Percentiles rank a stretch among this genome's conserved stretches.
phyloP scores from a whole-genome alignment of 2,329 filamentous ascomycete species.

The Dactylellina drechsleri region DNA sequence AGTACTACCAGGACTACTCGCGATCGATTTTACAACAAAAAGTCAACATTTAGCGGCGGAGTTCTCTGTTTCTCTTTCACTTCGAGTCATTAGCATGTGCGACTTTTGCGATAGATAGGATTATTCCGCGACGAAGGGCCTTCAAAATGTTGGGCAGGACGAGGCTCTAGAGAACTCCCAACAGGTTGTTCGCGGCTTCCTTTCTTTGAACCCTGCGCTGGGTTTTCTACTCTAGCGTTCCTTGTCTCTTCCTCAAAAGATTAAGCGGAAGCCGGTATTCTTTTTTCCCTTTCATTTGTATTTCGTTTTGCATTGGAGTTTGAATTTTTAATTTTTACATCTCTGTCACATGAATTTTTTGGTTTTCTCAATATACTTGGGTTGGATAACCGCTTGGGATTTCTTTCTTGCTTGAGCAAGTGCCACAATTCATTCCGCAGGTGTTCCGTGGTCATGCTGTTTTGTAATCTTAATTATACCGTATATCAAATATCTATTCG shows the following conservation, averaged over 20 bases:
- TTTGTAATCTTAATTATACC: background rate
- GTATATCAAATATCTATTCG: constrained; percentile 1
- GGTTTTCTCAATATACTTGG: constrained; percentile 15
- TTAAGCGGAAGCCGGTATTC: constrained; percentile 34
- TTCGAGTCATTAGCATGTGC: constrained; percentile 20
- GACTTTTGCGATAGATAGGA: constrained; percentile 6
- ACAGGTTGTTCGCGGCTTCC: constrained; percentile 41
- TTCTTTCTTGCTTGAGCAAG: constrained; percentile 17
- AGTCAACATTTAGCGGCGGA: constrained; percentile 40
- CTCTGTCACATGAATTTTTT: constrained; percentile 28
- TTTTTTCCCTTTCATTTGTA: constrained; percentile 1
- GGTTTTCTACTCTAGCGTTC: constrained; percentile 17
- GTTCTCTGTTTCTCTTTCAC: constrained; percentile 21
- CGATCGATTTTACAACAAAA: constrained; percentile 17
- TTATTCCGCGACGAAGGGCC: constrained; percentile 9
- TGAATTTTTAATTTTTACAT: background rate
- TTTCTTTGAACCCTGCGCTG: constrained; percentile 30
- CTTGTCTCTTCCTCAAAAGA: constrained; percentile 31
- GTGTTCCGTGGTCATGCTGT: background rate
- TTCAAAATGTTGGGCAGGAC: constrained; percentile 23
- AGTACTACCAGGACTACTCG: constrained; percentile 4
- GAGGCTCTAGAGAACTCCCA: constrained; percentile 15
- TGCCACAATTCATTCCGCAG: constrained; percentile 10
- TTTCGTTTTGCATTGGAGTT: constrained; percentile 17
- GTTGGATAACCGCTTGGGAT: constrained; percentile 20